Base-by-base conservation (phyloP, 495 filamentous ascomycete species). In the Lophiostoma macrostomum region DNA sequence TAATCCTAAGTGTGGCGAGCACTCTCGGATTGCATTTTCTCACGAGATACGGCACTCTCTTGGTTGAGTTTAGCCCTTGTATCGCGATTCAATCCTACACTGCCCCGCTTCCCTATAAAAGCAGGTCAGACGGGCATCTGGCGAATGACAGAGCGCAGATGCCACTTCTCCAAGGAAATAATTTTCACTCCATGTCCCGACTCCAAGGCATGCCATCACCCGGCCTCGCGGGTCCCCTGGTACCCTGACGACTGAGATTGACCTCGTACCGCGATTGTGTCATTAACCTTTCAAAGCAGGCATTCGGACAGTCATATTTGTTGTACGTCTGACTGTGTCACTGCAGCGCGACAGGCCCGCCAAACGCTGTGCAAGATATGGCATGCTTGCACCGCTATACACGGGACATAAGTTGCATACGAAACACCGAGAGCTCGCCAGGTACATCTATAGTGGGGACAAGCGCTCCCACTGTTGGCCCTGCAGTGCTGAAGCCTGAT, bases 1-100 rank as follows among this genome's bases (percentile, higher is more conserved):
- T 23, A n/a, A 32, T 61, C 47, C 39, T 46, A 20, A 56, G 25
- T 56, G 58, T 61, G 52, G 52, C 51, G 58, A 61, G 39, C 45
- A 14, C 22, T 7, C 37, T 41, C 11, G 44, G 18, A 13, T 5
- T 23, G 27, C 16, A 24, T 22, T 37, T 43, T 20, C 31, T 25
- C 37, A 32, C 39, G 22, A 43, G 38, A 43, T n/a, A 36, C 28
- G 13, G 40, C 32, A 23, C 24, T 20, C 16, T 31, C 41, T 29
- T 16, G 25, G 35, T 34, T 13, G 35, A 36, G 43, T 48, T 56
- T 56, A 56, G 53, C 53, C 53, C 42, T 28, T 37, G 8, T 31
- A 1, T 34, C 13, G 16, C 22, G 24, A 19, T 34, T 16, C 18
- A 24, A 40, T 49, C 46, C 45, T 38, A 50, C 45, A 18, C 24